phyloP scores from a whole-genome alignment of 345 rosid species.

The Eucalyptus erythrocorys region DNA sequence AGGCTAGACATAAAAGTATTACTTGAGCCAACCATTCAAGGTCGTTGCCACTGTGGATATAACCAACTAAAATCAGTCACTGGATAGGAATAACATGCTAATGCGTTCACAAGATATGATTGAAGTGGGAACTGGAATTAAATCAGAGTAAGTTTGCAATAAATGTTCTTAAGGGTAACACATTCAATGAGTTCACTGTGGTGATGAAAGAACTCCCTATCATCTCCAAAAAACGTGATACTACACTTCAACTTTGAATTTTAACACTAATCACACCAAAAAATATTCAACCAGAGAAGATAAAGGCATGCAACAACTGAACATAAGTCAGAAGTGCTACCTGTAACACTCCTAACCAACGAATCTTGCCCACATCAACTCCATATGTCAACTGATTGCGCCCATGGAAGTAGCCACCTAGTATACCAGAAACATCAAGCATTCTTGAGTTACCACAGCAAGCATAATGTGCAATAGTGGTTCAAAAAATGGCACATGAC shows the following conservation, averaged over 20 bases:
- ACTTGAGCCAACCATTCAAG: not conserved
- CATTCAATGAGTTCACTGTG: not conserved
- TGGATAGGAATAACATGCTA: not conserved
- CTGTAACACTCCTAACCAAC: slow-evolving; percentile 58
- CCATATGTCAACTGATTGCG: slow-evolving; percentile 36
- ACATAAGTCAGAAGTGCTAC: slow-evolving; percentile 1
- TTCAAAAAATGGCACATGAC: not conserved
- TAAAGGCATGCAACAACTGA: not conserved
- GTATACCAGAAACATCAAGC: not conserved
- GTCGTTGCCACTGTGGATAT: not conserved
- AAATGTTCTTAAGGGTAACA: not conserved
- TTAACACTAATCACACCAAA: not conserved
- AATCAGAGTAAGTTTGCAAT: not conserved
- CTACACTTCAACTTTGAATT: not conserved
- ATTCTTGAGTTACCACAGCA: not conserved
- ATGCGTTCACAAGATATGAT: not conserved
- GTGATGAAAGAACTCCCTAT: not conserved
- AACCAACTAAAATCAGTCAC: not conserved
- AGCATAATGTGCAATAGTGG: not conserved
- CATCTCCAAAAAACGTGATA: not conserved
- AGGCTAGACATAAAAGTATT: not conserved
- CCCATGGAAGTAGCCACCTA: slow-evolving; percentile 59
- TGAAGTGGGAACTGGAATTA: not conserved
- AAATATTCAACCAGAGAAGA: not conserved
- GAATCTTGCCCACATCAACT: slow-evolving; percentile 35